Evolutionary conservation across 2,329 filamentous ascomycete genomes (phyloP).

Genomic region (Neonectria punicea): DNA sequence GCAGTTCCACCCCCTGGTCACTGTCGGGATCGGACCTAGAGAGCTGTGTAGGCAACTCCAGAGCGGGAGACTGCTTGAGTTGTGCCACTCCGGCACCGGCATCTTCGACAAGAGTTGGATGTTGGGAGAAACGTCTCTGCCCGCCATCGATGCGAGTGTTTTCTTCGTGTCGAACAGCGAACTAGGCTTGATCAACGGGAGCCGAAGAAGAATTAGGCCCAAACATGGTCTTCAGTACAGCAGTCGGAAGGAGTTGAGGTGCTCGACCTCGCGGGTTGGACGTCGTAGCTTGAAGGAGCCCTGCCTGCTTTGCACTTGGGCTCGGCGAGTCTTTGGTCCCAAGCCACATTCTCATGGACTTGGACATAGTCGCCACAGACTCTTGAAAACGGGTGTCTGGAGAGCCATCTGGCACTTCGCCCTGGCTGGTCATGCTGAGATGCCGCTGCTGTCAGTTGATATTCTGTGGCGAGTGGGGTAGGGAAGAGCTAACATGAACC

Average conservation of each 20-base stretch:
- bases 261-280: neutral
- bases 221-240: neutral
- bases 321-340: neutral
- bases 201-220: neutral
- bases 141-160: neutral
- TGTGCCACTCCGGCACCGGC: neutral
- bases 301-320: neutral
- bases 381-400: neutral
- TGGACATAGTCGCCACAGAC: neutral
- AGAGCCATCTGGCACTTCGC: neutral
- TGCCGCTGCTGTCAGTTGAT: neutral
- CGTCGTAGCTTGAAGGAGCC: neutral
- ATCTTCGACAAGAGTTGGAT: neutral
- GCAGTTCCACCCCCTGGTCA: neutral
- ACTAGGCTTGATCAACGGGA: constrained; percentile 1
- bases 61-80: neutral
- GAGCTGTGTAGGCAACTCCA: neutral
- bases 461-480: neutral
- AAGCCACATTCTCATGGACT: constrained; percentile 2
- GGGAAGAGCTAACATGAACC: neutral
- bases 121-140: neutral
- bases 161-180: neutral
- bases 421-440: neutral
- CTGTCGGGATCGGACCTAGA: neutral
- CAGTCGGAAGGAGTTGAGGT: constrained; percentile 3